Base-by-base conservation (phyloP, 2,329 filamentous ascomycete species). In the Cladosporium halotolerans region DNA sequence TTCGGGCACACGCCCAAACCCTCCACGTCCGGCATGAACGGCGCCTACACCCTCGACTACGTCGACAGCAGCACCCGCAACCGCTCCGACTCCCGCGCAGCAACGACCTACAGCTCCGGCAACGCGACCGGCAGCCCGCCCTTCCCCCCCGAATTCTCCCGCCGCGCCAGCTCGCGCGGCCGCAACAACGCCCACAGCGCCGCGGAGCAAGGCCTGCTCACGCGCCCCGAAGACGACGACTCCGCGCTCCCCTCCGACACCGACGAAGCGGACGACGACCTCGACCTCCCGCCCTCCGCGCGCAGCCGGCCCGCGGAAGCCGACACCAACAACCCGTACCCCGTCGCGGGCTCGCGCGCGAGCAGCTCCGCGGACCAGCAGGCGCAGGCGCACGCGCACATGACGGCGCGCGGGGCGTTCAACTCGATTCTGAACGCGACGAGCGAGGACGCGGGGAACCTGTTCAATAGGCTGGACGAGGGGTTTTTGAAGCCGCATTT, bases 401-500 rank as follows among this genome's bases (percentile, higher is more conserved):
- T 89, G n/a, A 88, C 82, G 28, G 88, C 88, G 9, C 80, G 83
- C 16, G 86, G 83, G 31, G 87, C 90, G 0, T 83, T 96, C 55
- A 83, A 84, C 53, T 87, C 92, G 66, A 76, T 99, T 8, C 83
- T 95, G 61, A 88, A 80, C 23, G 82, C 83, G 1, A 79, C 86
- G 13, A 81, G 86, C 1, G 89, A 95, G 47, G 93, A 99, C 68
- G 90, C 95, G 42, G 87, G 88, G 9, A 89, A 87, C 43, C 82
- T 95, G 73, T 95, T 99, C 70, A 85, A 84, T 61, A 91, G 96
- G 72, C 75, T 99, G 56, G 93, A 99, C 68, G 93, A 99, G 70
- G 89, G 91, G 56, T 96, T 90, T 69, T 91, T 97, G 71, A 97
- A 97, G 76, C 92, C 92, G 14, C 88, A 85, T 66, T 73, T 97